A percentile compares a stretch with the other conserved stretches of the same genome.
These are phyloP conservation scores for Termitomyces sp. DNA, from an alignment of 768 basidiomycete genomes.

Conservation along the genomic window DNA sequence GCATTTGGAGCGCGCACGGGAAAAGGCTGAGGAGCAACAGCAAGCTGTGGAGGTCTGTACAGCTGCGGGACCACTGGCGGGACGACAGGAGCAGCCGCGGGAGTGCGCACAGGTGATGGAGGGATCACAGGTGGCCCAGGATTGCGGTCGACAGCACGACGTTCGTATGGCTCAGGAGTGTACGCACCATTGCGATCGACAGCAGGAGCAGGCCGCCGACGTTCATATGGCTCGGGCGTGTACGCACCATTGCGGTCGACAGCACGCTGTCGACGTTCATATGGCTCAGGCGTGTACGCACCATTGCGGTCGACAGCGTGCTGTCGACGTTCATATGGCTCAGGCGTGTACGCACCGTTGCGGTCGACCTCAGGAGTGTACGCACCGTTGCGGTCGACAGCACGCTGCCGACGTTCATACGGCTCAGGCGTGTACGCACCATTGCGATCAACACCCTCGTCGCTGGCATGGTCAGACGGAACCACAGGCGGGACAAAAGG, in stretches of 20 bases:
- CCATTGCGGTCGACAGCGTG: background rate
- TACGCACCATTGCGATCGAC: background rate
- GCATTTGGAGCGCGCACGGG: background rate
- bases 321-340: background rate
- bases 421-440: background rate
- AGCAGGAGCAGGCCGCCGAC: background rate
- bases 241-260: background rate
- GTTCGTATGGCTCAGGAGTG: background rate
- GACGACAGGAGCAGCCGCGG: too few species aligned
- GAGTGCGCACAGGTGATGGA: background rate
- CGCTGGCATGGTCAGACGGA: background rate
- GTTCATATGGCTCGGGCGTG: background rate
- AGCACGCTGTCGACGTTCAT: background rate
- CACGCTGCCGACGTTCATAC: background rate
- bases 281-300: background rate
- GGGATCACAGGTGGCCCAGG: too few species aligned
- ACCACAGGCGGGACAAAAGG: background rate
- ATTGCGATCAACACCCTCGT: background rate
- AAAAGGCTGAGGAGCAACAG: background rate
- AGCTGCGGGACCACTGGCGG: too few species aligned
- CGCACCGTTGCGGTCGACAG: background rate
- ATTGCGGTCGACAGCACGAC: too few species aligned
- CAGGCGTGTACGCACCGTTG: background rate
- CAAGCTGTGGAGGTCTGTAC: too few species aligned
- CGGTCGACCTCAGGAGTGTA: background rate